Conservation (phyloP, 2,329 filamentous ascomycete genomes). For the Aspergillus transmontanensis region DNA sequence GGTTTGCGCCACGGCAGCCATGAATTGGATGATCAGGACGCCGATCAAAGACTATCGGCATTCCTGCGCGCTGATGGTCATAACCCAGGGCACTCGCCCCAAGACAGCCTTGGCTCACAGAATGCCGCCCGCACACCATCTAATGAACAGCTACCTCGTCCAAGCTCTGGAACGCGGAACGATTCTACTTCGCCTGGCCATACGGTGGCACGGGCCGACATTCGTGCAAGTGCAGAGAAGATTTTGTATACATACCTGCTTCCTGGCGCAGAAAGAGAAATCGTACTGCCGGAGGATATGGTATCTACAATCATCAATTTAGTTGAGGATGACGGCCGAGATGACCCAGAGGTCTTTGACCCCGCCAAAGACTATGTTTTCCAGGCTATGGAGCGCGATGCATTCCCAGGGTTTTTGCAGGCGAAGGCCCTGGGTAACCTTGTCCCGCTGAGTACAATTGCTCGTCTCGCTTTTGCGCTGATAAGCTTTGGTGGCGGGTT, state of each 20-base stretch:
- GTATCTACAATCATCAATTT: conserved; percentile 80
- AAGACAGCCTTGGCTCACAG: conserved; percentile 53
- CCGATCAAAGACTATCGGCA: conserved; percentile 87
- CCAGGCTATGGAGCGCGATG: conserved; percentile 98
- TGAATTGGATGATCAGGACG: conserved; percentile 72
- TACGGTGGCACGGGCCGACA: conserved; percentile 83
- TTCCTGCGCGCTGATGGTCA: conserved; percentile 70
- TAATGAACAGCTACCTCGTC: conserved; percentile 53
- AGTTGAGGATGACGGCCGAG: conserved; percentile 87
- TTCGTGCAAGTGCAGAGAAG: conserved; percentile 92
- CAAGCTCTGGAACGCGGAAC: conserved; percentile 64
- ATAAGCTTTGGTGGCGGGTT: conserved; percentile 87
- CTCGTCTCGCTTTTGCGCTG: conserved; percentile 82
- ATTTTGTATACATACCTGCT: conserved; percentile 98
- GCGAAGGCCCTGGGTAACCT: conserved; percentile 95
- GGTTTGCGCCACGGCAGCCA: conserved; percentile 56
- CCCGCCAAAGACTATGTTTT: conserved; percentile 98
- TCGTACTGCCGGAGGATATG: conserved; percentile 86
- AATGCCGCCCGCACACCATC: conserved; percentile 42
- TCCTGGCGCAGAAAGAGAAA: conserved; percentile 93
- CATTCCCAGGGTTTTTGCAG: conserved; percentile 94
- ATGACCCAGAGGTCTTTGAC: conserved; percentile 97
- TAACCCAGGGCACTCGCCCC: conserved; percentile 55
- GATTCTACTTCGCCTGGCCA: conserved; percentile 83
- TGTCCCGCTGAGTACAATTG: conserved; percentile 84